Evolutionary conservation across 805 yeast species (phyloP).

Genomic region (Candida insectorum): DNA sequence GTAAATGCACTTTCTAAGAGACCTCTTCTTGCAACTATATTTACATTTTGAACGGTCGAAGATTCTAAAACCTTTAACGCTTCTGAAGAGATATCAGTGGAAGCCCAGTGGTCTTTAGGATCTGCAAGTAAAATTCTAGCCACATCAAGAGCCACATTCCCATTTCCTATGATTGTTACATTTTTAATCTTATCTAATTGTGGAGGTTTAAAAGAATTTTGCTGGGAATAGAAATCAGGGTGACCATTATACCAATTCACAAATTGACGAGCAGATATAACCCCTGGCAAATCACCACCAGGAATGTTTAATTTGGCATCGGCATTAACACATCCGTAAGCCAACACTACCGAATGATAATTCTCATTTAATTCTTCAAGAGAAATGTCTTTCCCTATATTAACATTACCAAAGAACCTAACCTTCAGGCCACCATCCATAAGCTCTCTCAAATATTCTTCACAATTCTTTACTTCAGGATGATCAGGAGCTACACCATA

Average conservation of each 20-base stretch:
- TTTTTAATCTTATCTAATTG: constrained; percentile 58
- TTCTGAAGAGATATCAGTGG: constrained; percentile 67
- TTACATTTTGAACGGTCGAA: constrained; percentile 60
- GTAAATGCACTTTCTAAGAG: constrained; percentile 83
- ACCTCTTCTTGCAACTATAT: constrained; percentile 84
- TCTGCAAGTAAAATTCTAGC: constrained; percentile 71
- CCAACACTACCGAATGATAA: constrained; percentile 72
- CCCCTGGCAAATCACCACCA: constrained; percentile 62
- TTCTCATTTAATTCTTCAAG: constrained; percentile 46
- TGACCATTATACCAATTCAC: constrained; percentile 97
- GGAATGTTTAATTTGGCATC: constrained; percentile 56
- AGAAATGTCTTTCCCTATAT: constrained; percentile 60
- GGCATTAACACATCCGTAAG: constrained; percentile 74
- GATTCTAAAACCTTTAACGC: constrained; percentile 54
- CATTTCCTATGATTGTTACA: constrained; percentile 90
- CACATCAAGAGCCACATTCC: constrained; percentile 92
- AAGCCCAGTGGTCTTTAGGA: constrained; percentile 51
- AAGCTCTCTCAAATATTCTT: constrained; percentile 64
- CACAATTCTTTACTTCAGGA: constrained; percentile 88
- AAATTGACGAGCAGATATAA: constrained; percentile 76
- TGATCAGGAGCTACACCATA: constrained; percentile 99
- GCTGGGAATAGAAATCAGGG: constrained; percentile 49
- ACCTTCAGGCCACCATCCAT: constrained; percentile 26
- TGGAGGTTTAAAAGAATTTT: constrained; percentile 33
- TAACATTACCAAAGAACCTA: constrained; percentile 67